Percentiles rank a stretch among this genome's conserved stretches.
Evolutionary conservation across 352 stramenopile species (phyloP).

Genomic region (Phytopythium mirpurense): DNA sequence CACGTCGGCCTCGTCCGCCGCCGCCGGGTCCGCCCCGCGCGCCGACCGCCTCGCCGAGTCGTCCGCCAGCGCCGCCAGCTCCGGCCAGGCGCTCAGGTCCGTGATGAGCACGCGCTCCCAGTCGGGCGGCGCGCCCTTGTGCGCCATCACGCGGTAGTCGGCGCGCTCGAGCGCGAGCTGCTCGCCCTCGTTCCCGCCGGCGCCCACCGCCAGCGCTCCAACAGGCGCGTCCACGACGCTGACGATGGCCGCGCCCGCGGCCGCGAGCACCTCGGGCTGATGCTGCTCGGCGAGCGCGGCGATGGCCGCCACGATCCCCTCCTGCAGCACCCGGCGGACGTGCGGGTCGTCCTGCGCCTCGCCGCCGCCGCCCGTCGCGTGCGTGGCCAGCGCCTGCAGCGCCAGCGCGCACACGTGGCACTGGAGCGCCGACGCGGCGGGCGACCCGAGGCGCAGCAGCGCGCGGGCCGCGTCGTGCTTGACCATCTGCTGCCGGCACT

Average conservation of each 20-base stretch:
- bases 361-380: slow-evolving; percentile 9
- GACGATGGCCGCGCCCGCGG: slow-evolving; percentile 20
- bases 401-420: slow-evolving; percentile 60
- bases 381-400: slow-evolving; percentile 51
- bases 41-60: neutral
- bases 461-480: slow-evolving; percentile 77
- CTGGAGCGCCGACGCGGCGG: slow-evolving; percentile 35
- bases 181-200: slow-evolving; percentile 7
- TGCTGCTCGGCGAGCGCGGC: slow-evolving; percentile 52
- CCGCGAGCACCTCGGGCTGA: slow-evolving; percentile 46
- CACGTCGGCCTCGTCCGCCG: slow-evolving; percentile 12
- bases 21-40: neutral
- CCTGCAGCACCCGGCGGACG: slow-evolving; percentile 57
- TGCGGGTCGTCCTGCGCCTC: slow-evolving; percentile 31
- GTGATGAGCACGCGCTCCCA: slow-evolving; percentile 53
- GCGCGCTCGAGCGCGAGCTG: slow-evolving; percentile 19
- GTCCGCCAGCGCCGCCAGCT: slow-evolving; percentile 13
- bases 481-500: slow-evolving; percentile 60
- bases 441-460: slow-evolving; percentile 46
- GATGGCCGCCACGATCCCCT: slow-evolving; percentile 64
- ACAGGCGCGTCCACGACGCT: slow-evolving; percentile 10
- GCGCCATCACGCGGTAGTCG: slow-evolving; percentile 31
- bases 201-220: slow-evolving; percentile 1
- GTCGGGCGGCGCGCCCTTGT: slow-evolving; percentile 43
- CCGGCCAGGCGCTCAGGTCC: slow-evolving; percentile 40